Evolutionary conservation across 176 grass and related monocot species (phyloP), one percentile per base, ranked within the genome.

Genomic region (Urochloa ruziziensis): DNA sequence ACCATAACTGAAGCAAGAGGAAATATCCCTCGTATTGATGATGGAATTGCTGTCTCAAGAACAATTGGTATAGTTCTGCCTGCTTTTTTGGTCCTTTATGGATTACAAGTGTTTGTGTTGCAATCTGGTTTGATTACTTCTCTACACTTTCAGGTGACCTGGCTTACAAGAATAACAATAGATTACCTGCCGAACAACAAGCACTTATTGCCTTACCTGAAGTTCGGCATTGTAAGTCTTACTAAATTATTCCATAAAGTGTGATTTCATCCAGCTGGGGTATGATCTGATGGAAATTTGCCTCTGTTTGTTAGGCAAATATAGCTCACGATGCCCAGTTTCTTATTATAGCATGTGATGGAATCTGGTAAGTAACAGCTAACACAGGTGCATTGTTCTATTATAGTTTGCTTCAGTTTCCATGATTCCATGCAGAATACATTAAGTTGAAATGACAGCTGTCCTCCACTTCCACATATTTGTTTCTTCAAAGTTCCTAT

Each of bases 271-370:
- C 66, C 47, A 70, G 12, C 30, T 73, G 12, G 12, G 7, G 37
- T 78, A 71, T 30, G 29, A 44, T 40, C 57, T 86, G 14, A 83
- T 78, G 35, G 9, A 83, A 58, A 78, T 59, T 32, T 12, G 10
- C 23, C 39, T 6, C 67, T 73, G 64, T 57, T 15, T 82, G 19
- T 29, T 54, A 93, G 91, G 65, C 66, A 33, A 19, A 62, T 14
- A 64, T 93, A 73, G 78, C 53, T 53, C 39, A 62, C 61, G 81
- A 87, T 52, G 57, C 72, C 19, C 84, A 93, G 28, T 93, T 93
- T 81, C 80, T 93, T 60, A 42, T 85, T 67, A 64, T 90, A 76
- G 84, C 87, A 82, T 93, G 87, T 81, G 87, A 93, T 90, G 91
- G 91, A 81, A 39, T 93, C 71, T 93, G 91, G 91, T 93, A 87